Conservation (phyloP, 2,329 filamentous ascomycete genomes). For the Paradendryphiella salina region DNA sequence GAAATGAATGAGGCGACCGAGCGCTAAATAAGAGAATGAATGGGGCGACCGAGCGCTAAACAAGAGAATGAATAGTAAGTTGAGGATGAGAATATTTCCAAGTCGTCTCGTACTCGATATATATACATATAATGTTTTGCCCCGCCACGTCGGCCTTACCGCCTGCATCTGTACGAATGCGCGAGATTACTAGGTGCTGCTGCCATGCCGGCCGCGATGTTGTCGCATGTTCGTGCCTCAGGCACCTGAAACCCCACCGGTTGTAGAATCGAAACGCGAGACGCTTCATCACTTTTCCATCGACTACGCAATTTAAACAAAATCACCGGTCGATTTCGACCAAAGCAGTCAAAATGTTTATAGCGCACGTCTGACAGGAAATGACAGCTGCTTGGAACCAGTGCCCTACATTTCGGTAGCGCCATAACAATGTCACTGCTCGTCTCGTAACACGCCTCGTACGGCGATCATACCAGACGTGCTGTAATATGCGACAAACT, state of each 20-base stretch:
- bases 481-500: background rate
- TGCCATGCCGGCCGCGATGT: conserved; percentile 13
- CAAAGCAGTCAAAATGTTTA: conserved; percentile 4
- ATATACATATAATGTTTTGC: too few species aligned
- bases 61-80: background rate
- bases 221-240: conserved; percentile 16
- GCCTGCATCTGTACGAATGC: background rate
- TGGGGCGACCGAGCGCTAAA: conserved; percentile 31
- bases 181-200: conserved; percentile 16
- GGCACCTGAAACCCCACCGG: conserved; percentile 27
- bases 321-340: background rate
- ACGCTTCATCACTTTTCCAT: conserved; percentile 21
- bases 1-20: conserved; percentile 25
- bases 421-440: background rate
- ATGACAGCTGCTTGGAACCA: conserved; percentile 6
- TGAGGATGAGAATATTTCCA: background rate
- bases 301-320: conserved; percentile 15
- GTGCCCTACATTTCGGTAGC: conserved; percentile 10
- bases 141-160: too few species aligned
- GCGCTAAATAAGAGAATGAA: conserved; percentile 26
- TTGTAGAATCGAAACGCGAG: conserved; percentile 16
- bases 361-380: background rate
- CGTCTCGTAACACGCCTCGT: background rate
- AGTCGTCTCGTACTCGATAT: too few species aligned
- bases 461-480: background rate